A percentile compares a stretch with the other conserved stretches of the same genome.
Evolutionary conservation across 495 filamentous ascomycete genomes (phyloP).

Genomic region (Neurospora sp.): DNA sequence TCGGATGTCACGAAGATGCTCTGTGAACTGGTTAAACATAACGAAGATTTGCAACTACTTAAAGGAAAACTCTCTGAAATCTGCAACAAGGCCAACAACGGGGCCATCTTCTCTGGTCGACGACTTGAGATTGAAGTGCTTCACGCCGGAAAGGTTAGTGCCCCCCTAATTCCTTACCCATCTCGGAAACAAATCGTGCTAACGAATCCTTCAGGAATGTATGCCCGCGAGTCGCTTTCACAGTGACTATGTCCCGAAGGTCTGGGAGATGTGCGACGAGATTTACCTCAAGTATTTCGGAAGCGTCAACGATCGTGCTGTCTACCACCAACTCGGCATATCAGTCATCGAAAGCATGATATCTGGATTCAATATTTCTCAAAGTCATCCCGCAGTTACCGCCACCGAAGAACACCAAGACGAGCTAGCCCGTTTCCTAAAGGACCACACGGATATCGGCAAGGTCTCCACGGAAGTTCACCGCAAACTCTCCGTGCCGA

Average conservation of each 20-base stretch:
- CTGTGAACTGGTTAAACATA: slow-evolving; percentile 15
- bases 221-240: slow-evolving; percentile 22
- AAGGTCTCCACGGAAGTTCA: not conserved
- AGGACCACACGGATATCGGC: slow-evolving; percentile 4
- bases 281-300: slow-evolving; percentile 23
- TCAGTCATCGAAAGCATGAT: slow-evolving; percentile 26
- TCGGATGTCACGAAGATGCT: slow-evolving; percentile 21
- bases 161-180: too few species aligned
- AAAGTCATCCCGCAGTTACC: not conserved
- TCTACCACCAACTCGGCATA: slow-evolving; percentile 30
- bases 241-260: slow-evolving; percentile 22
- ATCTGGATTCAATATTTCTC: slow-evolving; percentile 11
- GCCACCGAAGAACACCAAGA: slow-evolving; percentile 5
- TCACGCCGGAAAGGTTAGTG: slow-evolving; percentile 32
- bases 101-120: slow-evolving; percentile 26
- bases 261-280: slow-evolving; percentile 25
- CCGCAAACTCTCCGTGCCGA: slow-evolving; percentile 5
- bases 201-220: slow-evolving; percentile 17
- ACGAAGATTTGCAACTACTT: slow-evolving; percentile 15
- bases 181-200: not conserved
- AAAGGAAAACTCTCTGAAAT: slow-evolving; percentile 16
- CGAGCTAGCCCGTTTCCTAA: slow-evolving; percentile 17
- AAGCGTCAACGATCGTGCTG: slow-evolving; percentile 16
- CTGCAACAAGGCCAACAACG: slow-evolving; percentile 16
- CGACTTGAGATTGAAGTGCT: slow-evolving; percentile 37